Base-by-base conservation (phyloP, 345 rosid genomes). In the Eucalyptus decipiens region DNA sequence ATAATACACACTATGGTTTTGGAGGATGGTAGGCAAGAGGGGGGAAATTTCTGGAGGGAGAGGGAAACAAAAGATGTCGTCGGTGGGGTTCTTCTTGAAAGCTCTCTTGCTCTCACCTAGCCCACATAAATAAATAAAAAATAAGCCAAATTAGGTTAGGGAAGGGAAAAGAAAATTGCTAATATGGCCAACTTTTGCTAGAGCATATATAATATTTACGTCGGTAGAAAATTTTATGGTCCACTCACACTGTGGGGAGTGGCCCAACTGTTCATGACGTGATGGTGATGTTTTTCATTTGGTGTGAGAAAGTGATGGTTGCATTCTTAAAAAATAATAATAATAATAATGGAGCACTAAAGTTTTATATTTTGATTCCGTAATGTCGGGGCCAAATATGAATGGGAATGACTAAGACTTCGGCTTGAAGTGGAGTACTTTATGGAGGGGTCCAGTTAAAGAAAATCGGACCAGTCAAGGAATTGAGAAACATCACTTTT, bases 11-110 rank as follows among this genome's bases (percentile, higher is more conserved):
- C 43, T 34, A 19, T 1, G 21, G 83, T 37, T 11, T 40, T 37
- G 47, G 47, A 40, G n/a, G 88, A 28, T 18, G 51, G 12, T 9
- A 67, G 28, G 50, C 4, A 48, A 48, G 69, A 6, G 16, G 11
- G 88, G 52, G 30, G 2, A 7, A 24, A 86, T 86, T 18, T 21
- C 86, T 56, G 90, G 90, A 80, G 88, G 90, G 60, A 51, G 89
- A 54, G 60, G 67, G 58, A 56, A 30, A n/a, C 6, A 48, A 30
- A 43, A 32, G 14, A 80, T 52, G 49, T 89, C 91, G 93, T 91
- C 91, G 95, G 93, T 92, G 94, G 94, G 94, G 89, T 90, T 91
- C 89, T 90, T 92, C 90, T 88, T 86, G 62, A 15, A 83, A 51
- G 90, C 86, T 89, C 88, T 87, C 65, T 48, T 14, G 7, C 49